Conservation (phyloP, 768 basidiomycete genomes). For the Phlebiopsis flavidoalba region DNA sequence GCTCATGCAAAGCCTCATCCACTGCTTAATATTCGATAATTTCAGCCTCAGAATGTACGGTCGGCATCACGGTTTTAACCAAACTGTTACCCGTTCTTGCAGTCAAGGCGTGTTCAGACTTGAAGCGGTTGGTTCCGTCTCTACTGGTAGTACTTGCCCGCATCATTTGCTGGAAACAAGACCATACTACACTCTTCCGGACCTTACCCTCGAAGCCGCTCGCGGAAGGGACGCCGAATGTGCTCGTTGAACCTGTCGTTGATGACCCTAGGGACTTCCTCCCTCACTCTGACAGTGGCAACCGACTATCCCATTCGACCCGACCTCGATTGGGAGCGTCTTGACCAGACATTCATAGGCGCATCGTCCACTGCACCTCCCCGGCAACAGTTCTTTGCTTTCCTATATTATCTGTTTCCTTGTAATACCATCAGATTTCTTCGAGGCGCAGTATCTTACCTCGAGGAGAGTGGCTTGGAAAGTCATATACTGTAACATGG, state of each 20-base stretch:
- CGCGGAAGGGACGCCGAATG: slow-evolving; percentile 11
- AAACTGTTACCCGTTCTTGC: slow-evolving; percentile 76
- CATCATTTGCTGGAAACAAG: slow-evolving; percentile 67
- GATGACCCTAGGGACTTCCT: slow-evolving; percentile 8
- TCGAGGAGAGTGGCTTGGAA: slow-evolving; percentile 43
- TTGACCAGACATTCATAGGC: slow-evolving; percentile 55
- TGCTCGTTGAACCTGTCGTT: slow-evolving; percentile 9
- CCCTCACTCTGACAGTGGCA: slow-evolving; percentile 6
- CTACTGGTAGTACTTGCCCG: slow-evolving; percentile 66
- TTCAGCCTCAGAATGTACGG: slow-evolving; percentile 67
- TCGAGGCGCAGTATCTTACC: slow-evolving; percentile 59
- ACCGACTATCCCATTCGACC: slow-evolving; percentile 32
- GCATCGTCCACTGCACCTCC: slow-evolving; percentile 52
- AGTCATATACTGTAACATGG: slow-evolving; percentile 71
- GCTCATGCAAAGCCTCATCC: slow-evolving; percentile 58
- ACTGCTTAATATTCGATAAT: slow-evolving; percentile 67
- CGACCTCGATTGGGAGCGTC: slow-evolving; percentile 62
- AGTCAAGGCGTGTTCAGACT: slow-evolving; percentile 47
- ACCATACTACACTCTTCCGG: slow-evolving; percentile 21
- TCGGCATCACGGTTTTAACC: slow-evolving; percentile 57
- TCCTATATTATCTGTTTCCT: slow-evolving; percentile 87
- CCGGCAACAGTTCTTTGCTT: slow-evolving; percentile 64
- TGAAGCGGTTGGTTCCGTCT: slow-evolving; percentile 58
- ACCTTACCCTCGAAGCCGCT: slow-evolving; percentile 17
- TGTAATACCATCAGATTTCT: slow-evolving; percentile 83